Percentiles rank a stretch among this genome's conserved stretches.
These are phyloP conservation scores for Naegleria fowleri DNA, from an alignment of 208 protist genomes.

Conservation along the genomic window DNA sequence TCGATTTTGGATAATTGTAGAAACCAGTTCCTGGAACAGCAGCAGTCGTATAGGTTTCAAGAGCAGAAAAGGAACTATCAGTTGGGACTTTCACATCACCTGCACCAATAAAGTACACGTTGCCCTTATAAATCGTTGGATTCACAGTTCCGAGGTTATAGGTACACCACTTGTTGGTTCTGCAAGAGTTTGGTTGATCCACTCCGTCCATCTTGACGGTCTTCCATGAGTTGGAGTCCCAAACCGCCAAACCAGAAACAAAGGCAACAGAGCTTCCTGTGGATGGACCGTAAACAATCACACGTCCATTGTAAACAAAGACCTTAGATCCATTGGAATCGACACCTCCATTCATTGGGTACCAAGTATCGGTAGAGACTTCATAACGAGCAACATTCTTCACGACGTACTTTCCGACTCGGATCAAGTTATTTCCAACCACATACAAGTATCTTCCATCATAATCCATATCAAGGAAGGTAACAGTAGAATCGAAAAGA, in stretches of 20 bases:
- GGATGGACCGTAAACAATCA: background rate
- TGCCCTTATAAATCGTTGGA: background rate
- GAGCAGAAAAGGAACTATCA: background rate
- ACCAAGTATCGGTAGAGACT: background rate
- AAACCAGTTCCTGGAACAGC: background rate
- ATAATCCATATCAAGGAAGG: background rate
- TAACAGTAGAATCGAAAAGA: background rate
- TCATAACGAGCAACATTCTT: background rate
- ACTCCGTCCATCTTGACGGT: background rate
- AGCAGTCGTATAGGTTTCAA: background rate
- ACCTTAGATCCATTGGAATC: background rate
- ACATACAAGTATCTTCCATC: background rate
- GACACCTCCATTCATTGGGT: background rate
- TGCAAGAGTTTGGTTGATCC: background rate
- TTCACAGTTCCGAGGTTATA: background rate
- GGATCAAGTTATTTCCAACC: background rate
- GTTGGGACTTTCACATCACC: background rate
- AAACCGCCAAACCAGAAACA: background rate
- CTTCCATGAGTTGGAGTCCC: background rate
- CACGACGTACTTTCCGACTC: background rate
- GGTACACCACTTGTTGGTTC: background rate
- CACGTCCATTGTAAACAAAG: background rate
- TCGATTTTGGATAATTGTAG: background rate
- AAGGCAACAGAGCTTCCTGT: background rate
- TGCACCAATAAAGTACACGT: background rate